phyloP scores from a whole-genome alignment of 805 yeast species.

The Wickerhamomyces queroliae region DNA sequence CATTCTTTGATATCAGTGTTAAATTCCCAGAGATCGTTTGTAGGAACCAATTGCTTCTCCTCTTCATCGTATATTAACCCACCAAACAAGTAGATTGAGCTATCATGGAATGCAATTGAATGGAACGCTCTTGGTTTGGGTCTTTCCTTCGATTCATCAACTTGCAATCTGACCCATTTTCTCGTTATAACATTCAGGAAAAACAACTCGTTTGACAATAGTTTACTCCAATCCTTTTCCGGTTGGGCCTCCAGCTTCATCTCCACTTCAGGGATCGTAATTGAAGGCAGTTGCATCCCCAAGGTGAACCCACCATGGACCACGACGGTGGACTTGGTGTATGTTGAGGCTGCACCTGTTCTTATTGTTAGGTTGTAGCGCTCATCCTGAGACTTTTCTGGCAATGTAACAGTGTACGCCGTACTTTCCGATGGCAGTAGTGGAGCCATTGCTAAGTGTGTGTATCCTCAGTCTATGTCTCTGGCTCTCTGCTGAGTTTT shows the following conservation, averaged over 20 bases:
- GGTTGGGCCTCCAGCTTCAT: slow-evolving; percentile 5
- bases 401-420: slow-evolving; percentile 52
- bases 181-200: slow-evolving; percentile 53
- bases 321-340: slow-evolving; percentile 53
- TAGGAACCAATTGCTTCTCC: slow-evolving; percentile 34
- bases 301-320: slow-evolving; percentile 66
- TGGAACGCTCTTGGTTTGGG: slow-evolving; percentile 45
- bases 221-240: slow-evolving; percentile 3
- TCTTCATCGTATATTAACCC: slow-evolving; percentile 44
- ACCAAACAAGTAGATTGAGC: slow-evolving; percentile 55
- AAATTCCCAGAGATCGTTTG: slow-evolving; percentile 68
- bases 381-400: slow-evolving; percentile 44
- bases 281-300: slow-evolving; percentile 30
- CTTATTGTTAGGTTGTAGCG: slow-evolving; percentile 51
- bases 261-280: slow-evolving; percentile 12
- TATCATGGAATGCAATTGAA: slow-evolving; percentile 44
- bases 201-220: slow-evolving; percentile 58
- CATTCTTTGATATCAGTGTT: slow-evolving; percentile 47
- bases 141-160: slow-evolving; percentile 12
- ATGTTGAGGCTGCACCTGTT: slow-evolving; percentile 60
- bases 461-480: background rate
- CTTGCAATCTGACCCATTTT: slow-evolving; percentile 44
- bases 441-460: slow-evolving; percentile 54
- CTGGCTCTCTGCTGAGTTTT: no score
- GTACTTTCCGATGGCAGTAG: slow-evolving; percentile 58